Evolutionary conservation across 305 asterid genomes (phyloP), one percentile per base, ranked within the genome.

Genomic region (Euphrasia arctica): DNA sequence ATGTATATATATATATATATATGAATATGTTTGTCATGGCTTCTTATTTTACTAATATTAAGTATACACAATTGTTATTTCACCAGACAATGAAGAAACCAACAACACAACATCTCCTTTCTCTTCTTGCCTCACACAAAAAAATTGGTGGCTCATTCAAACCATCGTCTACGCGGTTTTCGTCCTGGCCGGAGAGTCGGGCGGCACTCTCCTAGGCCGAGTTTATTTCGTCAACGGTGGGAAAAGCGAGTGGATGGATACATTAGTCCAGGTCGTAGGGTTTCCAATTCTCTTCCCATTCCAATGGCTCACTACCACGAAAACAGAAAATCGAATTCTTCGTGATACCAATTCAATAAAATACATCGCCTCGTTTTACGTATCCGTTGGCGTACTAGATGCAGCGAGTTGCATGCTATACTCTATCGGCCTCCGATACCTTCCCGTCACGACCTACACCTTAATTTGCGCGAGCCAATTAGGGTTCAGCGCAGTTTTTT

Each of bases 371-470:
- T 25, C 42, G 3, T 54, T 80, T 39, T 85, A 88, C 60, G 0
- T 76, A 5, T 41, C 43, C 5, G 72, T 80, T 4, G 96, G 93
- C 13, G 9, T 80, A 0, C 71, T 80, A 48, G 15, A 78, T 0
- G 95, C 93, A 0, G 80, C 28, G 5, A 72, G 60, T 63, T 58
- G 73, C 61, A 77, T 83, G 83, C 12, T 84, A n/a, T 86, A 82
- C 70, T 68, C 92, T 4, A 61, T 86, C 9, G 96, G 95, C 0
- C 62, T 82, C 25, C 73, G 70, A 1, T 70, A 82, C 55, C 84
- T 89, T 25, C 84, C 96, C 0, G 80, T 83, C 29, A 80, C 95
- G 0, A 86, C 96, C 2, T 89, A 74, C 48, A 82, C 95, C 27
- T 66, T 89, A 2, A 65, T 89, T 5, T 77, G 88, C 63, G 85